These are phyloP conservation scores for Taphrina populina DNA, from an alignment of 1,139 yeast genomes.

Conservation along the genomic window DNA sequence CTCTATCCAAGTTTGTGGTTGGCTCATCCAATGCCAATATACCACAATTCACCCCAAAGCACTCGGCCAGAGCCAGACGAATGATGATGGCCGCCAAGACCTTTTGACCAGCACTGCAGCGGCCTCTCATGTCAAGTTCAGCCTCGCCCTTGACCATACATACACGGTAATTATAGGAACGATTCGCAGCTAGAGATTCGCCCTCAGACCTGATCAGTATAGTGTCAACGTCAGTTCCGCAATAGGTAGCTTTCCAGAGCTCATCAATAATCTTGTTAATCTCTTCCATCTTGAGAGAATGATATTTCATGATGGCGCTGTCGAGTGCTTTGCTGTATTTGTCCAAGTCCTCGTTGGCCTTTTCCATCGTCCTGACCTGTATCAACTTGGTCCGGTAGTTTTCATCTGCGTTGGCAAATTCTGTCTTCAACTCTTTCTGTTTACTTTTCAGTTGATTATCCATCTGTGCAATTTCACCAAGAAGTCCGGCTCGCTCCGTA, in stretches of 20 bases:
- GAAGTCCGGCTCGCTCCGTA: constrained; percentile 62
- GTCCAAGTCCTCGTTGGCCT: constrained; percentile 80
- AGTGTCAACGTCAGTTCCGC: constrained; percentile 95
- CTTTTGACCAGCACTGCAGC: constrained; percentile 98
- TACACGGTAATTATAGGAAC: constrained; percentile 87
- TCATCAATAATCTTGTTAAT: constrained; percentile 85
- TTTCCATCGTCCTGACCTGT: constrained; percentile 68
- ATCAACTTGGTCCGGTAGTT: constrained; percentile 71
- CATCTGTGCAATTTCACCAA: constrained; percentile 81
- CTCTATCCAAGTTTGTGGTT: constrained; percentile 89
- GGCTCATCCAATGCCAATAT: constrained; percentile 97
- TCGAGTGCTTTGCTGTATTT: constrained; percentile 85
- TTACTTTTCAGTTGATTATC: constrained; percentile 65
- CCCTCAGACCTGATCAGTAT: constrained; percentile 82
- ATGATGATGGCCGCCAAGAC: constrained; percentile 90
- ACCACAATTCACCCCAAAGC: constrained; percentile 94
- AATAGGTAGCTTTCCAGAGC: constrained; percentile 89
- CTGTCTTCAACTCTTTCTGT: constrained; percentile 61
- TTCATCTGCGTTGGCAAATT: constrained; percentile 65
- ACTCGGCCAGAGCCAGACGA: constrained; percentile 87
- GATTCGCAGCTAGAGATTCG: constrained; percentile 59
- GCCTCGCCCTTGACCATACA: constrained; percentile 91
- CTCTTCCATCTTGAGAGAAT: constrained; percentile 86
- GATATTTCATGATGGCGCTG: constrained; percentile 88
- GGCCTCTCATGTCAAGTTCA: constrained; percentile 95